phyloP scores from a whole-genome alignment of 192 early-diverging fungal genomes.

The Podochytrium sp. region DNA sequence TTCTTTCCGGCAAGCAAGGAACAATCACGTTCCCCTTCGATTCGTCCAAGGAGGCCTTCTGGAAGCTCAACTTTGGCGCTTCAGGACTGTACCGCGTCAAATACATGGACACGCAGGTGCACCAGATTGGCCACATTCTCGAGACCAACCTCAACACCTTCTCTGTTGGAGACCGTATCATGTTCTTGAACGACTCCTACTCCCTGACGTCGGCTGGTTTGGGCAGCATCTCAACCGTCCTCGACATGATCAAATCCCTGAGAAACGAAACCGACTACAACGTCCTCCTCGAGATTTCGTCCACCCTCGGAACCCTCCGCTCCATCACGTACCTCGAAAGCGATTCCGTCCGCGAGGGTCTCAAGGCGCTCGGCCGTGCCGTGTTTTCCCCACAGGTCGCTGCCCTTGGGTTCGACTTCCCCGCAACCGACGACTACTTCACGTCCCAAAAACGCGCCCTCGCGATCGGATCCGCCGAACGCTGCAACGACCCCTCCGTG shows the following conservation, averaged over 20 bases:
- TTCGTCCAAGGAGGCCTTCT: slow-evolving; percentile 51
- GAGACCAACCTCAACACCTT: slow-evolving; percentile 47
- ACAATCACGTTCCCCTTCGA: slow-evolving; percentile 56
- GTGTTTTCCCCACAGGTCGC: slow-evolving; percentile 77
- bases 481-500: slow-evolving; percentile 59
- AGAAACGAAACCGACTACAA: slow-evolving; percentile 75
- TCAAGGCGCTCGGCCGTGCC: slow-evolving; percentile 68
- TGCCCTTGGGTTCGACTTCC: slow-evolving; percentile 79
- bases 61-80: slow-evolving; percentile 84
- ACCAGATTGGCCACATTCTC: slow-evolving; percentile 48
- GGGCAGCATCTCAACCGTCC: slow-evolving; percentile 69
- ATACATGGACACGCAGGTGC: slow-evolving; percentile 39
- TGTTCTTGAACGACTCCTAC: slow-evolving; percentile 81
- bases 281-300: slow-evolving; percentile 71
- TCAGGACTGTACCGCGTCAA: slow-evolving; percentile 89
- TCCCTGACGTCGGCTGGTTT: slow-evolving; percentile 79
- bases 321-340: slow-evolving; percentile 72
- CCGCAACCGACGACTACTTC: slow-evolving; percentile 73
- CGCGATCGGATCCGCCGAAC: slow-evolving; percentile 72
- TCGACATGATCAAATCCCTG: slow-evolving; percentile 76
- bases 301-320: slow-evolving; percentile 63
- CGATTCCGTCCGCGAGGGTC: slow-evolving; percentile 55
- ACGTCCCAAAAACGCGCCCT: slow-evolving; percentile 76
- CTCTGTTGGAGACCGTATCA: slow-evolving; percentile 73
- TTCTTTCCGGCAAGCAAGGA: slow-evolving; percentile 50